Conservation (phyloP, 495 filamentous ascomycete species). For the Diplogelasinospora grovesii region DNA sequence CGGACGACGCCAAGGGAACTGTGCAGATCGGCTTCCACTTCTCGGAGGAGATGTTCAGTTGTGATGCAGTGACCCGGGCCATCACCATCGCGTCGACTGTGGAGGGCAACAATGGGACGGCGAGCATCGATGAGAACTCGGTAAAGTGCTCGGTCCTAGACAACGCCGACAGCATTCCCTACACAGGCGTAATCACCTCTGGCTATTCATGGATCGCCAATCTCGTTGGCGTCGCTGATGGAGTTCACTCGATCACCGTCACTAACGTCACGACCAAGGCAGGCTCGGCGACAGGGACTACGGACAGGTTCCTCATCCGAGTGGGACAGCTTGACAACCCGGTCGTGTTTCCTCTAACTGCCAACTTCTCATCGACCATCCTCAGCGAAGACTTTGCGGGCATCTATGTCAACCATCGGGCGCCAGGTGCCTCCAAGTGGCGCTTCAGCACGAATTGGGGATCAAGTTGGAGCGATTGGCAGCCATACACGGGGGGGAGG, state of each 20-base stretch:
- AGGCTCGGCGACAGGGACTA: constrained; percentile 38
- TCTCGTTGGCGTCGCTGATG: constrained; percentile 37
- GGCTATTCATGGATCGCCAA: constrained; percentile 29
- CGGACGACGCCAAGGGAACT: constrained; percentile 25
- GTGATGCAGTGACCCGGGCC: constrained; percentile 36
- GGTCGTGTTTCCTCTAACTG: constrained; percentile 49
- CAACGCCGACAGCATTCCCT: constrained; percentile 36
- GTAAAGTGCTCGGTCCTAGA: constrained; percentile 12
- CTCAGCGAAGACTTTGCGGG: constrained; percentile 31
- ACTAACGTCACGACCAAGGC: constrained; percentile 45
- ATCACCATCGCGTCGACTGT: constrained; percentile 45
- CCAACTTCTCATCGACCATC: constrained; percentile 52
- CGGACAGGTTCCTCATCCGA: constrained; percentile 45
- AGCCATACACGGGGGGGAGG: constrained; percentile 48
- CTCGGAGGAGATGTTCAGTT: constrained; percentile 54
- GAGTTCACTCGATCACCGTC: constrained; percentile 58
- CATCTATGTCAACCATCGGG: constrained; percentile 49
- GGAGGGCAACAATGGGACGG: constrained; percentile 3
- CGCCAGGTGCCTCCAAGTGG: constrained; percentile 56
- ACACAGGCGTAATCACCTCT: constrained; percentile 13
- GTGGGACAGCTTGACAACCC: constrained; percentile 43
- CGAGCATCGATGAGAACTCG: constrained; percentile 26
- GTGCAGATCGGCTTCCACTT: constrained; percentile 55
- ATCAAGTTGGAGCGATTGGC: constrained; percentile 55
- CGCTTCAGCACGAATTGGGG: constrained; percentile 59